These are phyloP conservation scores for Leccinum truebloodii DNA, from an alignment of 768 basidiomycete genomes.

Conservation along the genomic window DNA sequence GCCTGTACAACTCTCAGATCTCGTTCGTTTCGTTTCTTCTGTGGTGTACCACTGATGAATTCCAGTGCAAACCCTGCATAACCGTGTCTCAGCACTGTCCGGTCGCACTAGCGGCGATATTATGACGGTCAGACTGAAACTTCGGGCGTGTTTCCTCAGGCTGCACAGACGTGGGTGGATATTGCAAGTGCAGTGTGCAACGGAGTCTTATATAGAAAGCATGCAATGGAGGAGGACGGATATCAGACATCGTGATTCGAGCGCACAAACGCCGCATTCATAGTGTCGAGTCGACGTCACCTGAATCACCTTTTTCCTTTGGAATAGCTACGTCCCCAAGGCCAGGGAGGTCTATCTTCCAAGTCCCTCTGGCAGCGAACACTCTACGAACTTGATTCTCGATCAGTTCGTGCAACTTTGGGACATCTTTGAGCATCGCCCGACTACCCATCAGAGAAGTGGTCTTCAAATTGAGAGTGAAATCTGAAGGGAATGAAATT, in stretches of 20 bases:
- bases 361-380: constrained; percentile 58
- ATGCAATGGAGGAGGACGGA: constrained; percentile 1
- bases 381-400: constrained; percentile 76
- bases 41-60: background rate
- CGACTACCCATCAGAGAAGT: constrained; percentile 93
- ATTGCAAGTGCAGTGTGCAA: constrained; percentile 6
- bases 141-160: too few species aligned
- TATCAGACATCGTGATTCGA: background rate
- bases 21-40: background rate
- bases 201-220: constrained; percentile 5
- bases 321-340: constrained; percentile 39
- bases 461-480: constrained; percentile 82
- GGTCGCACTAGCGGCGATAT: background rate
- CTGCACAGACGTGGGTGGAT: too few species aligned
- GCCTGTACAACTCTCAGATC: background rate
- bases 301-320: constrained; percentile 32
- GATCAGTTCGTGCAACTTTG: constrained; percentile 95
- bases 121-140: background rate
- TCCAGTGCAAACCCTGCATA: background rate
- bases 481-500: constrained; percentile 79
- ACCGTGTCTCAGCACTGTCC: background rate
- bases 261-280: background rate
- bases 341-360: constrained; percentile 70
- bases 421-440: constrained; percentile 96
- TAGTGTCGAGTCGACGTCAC: background rate